Base-by-base conservation (phyloP, 306 rosid species). In the Canavalia ensiformis region DNA sequence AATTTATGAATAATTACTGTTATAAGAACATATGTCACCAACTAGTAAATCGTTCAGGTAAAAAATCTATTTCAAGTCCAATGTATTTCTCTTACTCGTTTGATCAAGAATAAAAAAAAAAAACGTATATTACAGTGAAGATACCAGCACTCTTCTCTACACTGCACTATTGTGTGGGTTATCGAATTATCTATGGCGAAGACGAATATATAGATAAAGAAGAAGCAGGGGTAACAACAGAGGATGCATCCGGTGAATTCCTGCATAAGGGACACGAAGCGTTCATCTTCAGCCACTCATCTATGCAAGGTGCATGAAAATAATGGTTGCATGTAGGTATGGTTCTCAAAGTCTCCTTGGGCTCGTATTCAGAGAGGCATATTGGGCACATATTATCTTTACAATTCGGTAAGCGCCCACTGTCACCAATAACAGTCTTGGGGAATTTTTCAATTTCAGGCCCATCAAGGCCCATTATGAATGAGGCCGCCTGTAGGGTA, bases 211-310 rank as follows among this genome's bases (percentile, higher is more conserved):
- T 51, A 12, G 68, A 34, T 11, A 10, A 34, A 0, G 85, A 78
- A 0, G 88, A 71, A 3, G 89, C 49, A 3, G 87, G 64, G 51
- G 83, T 46, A 62, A 18, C 42, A 0, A 12, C 0, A 8, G 79
- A 68, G 4, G 86, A 84, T 1, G 60, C 76, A 1, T 84, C 81
- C 0, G 93, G 94, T 3, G 91, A 85, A 55, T 84, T 92, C 10
- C 97, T 74, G 30, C 98, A 94, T 0, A 94, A 35, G 1, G 98
- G 97, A 29, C 97, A 94, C 0, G 98, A 81, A 29, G 90, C 89
- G 28, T 87, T 92, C 87, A 89, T 72, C 79, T 77, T 89, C 28
- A 92, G 94, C 98, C 97, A 94, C 18, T 86, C 91, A 31, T 94
- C 97, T 6, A 92, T 72, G 64, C 96, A 92, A 4, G 52, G 59